phyloP scores from a whole-genome alignment of 2,329 filamentous ascomycete genomes.

The Xylaria sp. region DNA sequence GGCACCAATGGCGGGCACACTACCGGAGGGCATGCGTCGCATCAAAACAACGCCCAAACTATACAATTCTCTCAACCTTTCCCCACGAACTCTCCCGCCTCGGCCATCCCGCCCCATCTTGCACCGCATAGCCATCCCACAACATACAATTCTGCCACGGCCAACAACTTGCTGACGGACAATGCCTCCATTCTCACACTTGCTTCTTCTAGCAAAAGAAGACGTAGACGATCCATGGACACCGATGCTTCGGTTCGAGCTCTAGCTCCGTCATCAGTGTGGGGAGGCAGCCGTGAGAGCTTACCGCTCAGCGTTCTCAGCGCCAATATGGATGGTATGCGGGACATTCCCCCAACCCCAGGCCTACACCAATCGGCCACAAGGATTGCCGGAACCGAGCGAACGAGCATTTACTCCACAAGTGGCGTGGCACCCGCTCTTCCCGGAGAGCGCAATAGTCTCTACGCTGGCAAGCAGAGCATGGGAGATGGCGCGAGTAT shows the following conservation, averaged over 20 bases:
- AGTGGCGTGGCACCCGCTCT: slow-evolving; percentile 74
- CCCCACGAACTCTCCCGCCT: slow-evolving; percentile 71
- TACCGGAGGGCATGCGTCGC: slow-evolving; percentile 54
- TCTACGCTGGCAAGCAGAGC: slow-evolving; percentile 72
- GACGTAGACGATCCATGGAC: slow-evolving; percentile 81
- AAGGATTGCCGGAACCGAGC: slow-evolving; percentile 62
- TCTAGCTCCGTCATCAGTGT: slow-evolving; percentile 83
- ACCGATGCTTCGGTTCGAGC: slow-evolving; percentile 88
- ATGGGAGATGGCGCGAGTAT: slow-evolving; percentile 79
- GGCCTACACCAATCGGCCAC: slow-evolving; percentile 64
- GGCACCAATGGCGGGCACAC: slow-evolving; percentile 49
- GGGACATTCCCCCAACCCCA: slow-evolving; percentile 57
- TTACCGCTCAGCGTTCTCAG: slow-evolving; percentile 82
- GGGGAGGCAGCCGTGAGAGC: slow-evolving; percentile 83
- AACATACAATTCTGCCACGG: slow-evolving; percentile 81
- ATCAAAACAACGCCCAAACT: slow-evolving; percentile 59
- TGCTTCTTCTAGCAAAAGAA: slow-evolving; percentile 82
- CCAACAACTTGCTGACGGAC: slow-evolving; percentile 84
- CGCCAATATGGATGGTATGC: slow-evolving; percentile 68
- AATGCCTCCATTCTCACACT: slow-evolving; percentile 88
- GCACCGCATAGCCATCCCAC: slow-evolving; percentile 67
- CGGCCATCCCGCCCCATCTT: slow-evolving; percentile 78
- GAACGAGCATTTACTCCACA: slow-evolving; percentile 84
- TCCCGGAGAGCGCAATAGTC: slow-evolving; percentile 81
- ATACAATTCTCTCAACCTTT: slow-evolving; percentile 75